Base-by-base conservation (phyloP, 164 flowering plant genomes). In the Piper betle region DNA sequence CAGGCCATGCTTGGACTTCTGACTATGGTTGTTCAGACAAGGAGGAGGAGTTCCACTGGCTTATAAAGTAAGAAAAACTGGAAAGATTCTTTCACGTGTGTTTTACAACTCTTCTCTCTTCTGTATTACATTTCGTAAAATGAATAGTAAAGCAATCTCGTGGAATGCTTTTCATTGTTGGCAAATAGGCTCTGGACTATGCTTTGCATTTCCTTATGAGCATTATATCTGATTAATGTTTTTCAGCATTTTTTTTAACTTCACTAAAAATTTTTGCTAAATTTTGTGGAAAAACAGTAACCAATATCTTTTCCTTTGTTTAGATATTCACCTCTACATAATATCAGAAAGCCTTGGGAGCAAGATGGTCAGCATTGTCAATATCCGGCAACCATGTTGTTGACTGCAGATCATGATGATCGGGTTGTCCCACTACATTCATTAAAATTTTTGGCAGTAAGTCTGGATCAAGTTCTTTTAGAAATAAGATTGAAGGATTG, bases 321-420 rank as follows among this genome's bases (percentile, higher is more conserved):
- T 57, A 94, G 97, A 80, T 94, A 94, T 71, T 94, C 99, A 0
- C 99, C 99, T 6, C 79, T 94, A 55, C 99, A 94, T 64, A 94
- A 94, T 75, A 96, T 94, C n/a, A 78, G 74, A 69, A 81, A 90
- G 67, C 99, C 96, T 57, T 91, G 99, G 99, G 97, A 94, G 62
- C 64, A 73, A 64, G 64, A 73, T 53, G 79, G 69, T 71, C 62
- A 62, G 60, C 55, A 68, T 42, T 56, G 52, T 50, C 96, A 91
- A 69, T 94, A 91, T 62, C 99, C 99, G 19, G 43, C 99, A 20
- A 88, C 90, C 67, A 86, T 94, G 96, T 66, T 94, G 39, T 76
- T 94, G 79, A 91, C 99, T 6, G 99, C 99, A 62, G 99, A 94
- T 75, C 99, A 94, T 67, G 99, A 94, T 78, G 99, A 94, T 62